Evolutionary conservation across 768 basidiomycete species (phyloP).

Genomic region (Cystobasidium onofrii): DNA sequence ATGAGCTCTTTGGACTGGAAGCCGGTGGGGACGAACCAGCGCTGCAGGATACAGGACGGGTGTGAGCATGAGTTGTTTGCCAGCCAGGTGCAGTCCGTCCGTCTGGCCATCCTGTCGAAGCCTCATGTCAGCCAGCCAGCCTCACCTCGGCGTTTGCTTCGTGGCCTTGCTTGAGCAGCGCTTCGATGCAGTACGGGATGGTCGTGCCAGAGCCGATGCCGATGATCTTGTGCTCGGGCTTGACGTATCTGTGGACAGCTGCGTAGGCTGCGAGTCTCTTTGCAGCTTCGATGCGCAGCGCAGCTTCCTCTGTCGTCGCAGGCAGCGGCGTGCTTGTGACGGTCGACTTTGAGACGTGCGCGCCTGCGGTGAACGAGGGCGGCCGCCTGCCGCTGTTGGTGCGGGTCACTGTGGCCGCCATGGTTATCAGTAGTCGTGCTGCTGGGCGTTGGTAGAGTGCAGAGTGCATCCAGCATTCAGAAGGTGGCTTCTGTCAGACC

Average conservation of each 20-base stretch:
- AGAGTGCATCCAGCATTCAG: no score
- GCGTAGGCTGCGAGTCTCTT: constrained; percentile 88
- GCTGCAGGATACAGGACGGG: not conserved
- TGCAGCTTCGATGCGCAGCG: constrained; percentile 59
- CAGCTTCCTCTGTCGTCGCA: not conserved
- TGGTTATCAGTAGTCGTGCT: not conserved
- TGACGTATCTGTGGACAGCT: constrained; percentile 83
- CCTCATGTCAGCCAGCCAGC: not conserved
- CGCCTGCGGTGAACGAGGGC: constrained; percentile 11
- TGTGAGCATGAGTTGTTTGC: not conserved
- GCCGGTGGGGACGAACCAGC: constrained; percentile 48
- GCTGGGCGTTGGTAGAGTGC: no score
- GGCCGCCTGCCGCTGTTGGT: not conserved
- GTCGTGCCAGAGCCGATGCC: constrained; percentile 55
- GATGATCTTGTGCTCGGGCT: constrained; percentile 62
- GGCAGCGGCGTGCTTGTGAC: constrained; percentile 28
- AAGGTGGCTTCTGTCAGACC: no score
- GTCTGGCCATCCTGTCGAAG: no score
- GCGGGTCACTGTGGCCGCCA: not conserved
- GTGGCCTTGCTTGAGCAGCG: constrained; percentile 73
- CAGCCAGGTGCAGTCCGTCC: not conserved
- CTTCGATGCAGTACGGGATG: constrained; percentile 73
- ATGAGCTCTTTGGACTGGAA: constrained; percentile 97
- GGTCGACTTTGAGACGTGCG: constrained; percentile 12
- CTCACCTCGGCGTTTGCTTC: constrained; percentile 58